Base-by-base conservation (phyloP, 495 filamentous ascomycete genomes). In the Xylaria scruposa region DNA sequence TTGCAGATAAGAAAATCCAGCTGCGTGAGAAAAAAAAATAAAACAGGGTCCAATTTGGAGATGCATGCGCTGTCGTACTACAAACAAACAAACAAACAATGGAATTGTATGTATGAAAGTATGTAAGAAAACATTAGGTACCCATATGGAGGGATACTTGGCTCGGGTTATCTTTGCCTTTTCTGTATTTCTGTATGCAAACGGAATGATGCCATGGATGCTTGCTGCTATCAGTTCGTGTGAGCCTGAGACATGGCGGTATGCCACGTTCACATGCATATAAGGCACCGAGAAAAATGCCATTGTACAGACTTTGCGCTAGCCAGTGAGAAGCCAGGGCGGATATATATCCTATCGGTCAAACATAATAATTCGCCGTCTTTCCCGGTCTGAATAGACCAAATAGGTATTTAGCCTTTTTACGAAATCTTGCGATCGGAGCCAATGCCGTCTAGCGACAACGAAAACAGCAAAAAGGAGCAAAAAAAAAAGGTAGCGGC, bases 11-110 rank as follows among this genome's bases (percentile, higher is more conserved):
- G 44, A 53, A 53, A 67, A 53, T 1, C 60, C 21, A 29, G 60
- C 60, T 29, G 19, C 33, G 60, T 5, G 21, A 26, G 21, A 40
- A 53, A 51, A 53, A 33, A 53, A 38, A 53, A 33, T 67, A 29
- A 42, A 67, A 67, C 6, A n/a, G 65, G 47, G 47, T 56, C 49
- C 21, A 56, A 67, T 67, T 56, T 67, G 31, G 63, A 67, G 44
- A 47, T 21, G 31, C 63, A 36, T 65, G n/a, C 26, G 31, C 26
- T 56, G 15, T 24, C 15, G 21, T 54, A 29, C 21, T 31, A 56
- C 53, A 56, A n/a, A n/a, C n/a, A n/a, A n/a, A 31, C 29, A 31
- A 56, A 29, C 53, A 31, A 31, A 56, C 24, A 12, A 56, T 54
- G 21, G 51, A 56, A 17, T 31, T 49, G 46, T 19, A 54, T 49